Evolutionary conservation across 208 protist species (phyloP), one percentile per base, ranked within the genome.

Genomic region (Leishmania amazonensis): DNA sequence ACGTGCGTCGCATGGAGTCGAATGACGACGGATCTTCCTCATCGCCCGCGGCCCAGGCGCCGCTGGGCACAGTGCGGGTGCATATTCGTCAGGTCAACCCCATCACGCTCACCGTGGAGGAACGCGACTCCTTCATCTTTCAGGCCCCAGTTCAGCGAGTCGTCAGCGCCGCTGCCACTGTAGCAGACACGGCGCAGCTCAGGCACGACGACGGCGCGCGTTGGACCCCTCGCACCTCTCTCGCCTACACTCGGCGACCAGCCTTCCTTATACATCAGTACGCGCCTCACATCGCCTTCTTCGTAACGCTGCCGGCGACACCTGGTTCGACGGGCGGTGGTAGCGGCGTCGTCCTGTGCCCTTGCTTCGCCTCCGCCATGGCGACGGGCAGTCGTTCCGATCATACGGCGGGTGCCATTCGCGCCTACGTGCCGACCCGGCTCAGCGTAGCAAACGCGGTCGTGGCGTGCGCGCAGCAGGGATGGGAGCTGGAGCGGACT

Each of bases 181-280:
- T 40, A 21, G 58, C 47, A 5, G 24, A 71, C n/a, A 53, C 62
- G 73, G 45, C 67, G 49, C 67, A 15, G 38, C 42, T 4, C 67
- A 8, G 35, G 2, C 7, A 49, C 67, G 40, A 49, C 38, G 40
- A 40, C 40, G 67, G 13, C 38, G 19, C 15, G 71, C 64, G 70
- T 53, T 54, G 38, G 70, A 74, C 45, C 45, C 4, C 45, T 35
- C 24, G 24, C 42, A 28, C 49, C 73, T 62, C 73, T 45, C 85
- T 88, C 51, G 84, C 75, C 75, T 89, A 91, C 65, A 91, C 85
- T 15, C 85, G 77, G 28, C 89, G 84, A 49, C 93, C 90, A 6
- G 84, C 78, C 64, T 85, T 96, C 45, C 81, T 96, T 21, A 76
- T 82, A 70, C 89, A 94, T 73, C 88, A 90, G 45, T 92, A 93